These are phyloP conservation scores for Cryphonectria radicalis DNA, from an alignment of 2,329 filamentous ascomycete species.

Conservation along the genomic window DNA sequence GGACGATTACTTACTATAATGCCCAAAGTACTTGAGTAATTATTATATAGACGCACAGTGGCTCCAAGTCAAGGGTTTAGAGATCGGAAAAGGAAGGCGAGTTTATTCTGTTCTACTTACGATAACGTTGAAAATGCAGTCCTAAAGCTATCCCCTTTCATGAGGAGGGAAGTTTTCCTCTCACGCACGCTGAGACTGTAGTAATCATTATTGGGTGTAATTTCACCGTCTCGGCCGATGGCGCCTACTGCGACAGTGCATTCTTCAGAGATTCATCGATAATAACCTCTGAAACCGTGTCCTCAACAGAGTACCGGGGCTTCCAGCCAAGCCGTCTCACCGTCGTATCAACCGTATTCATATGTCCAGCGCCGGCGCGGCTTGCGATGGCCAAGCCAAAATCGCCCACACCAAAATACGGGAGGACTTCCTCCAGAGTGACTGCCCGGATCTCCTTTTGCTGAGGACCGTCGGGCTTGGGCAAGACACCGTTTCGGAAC, in stretches of 20 bases:
- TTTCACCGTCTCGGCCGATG: background rate
- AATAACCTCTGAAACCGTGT: background rate
- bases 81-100: too few relatives aligned
- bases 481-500: slow-evolving; percentile 7
- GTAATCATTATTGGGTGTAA: too few relatives aligned
- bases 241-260: background rate
- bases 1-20: too few relatives aligned
- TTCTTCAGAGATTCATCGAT: slow-evolving; percentile 1
- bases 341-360: slow-evolving; percentile 14
- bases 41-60: too few relatives aligned
- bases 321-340: slow-evolving; percentile 14
- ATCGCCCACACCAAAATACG: background rate
- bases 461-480: slow-evolving; percentile 1
- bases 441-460: slow-evolving; percentile 8
- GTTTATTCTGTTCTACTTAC: too few relatives aligned
- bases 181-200: too few relatives aligned
- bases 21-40: too few relatives aligned
- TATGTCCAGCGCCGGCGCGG: slow-evolving; percentile 4
- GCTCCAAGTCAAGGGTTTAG: too few relatives aligned
- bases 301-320: background rate
- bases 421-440: background rate
- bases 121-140: too few relatives aligned
- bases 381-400: background rate
- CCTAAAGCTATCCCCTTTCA: too few relatives aligned
- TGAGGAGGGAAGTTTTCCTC: too few relatives aligned